phyloP scores from a whole-genome alignment of 257 asterid genomes.

The Petunia secreta region DNA sequence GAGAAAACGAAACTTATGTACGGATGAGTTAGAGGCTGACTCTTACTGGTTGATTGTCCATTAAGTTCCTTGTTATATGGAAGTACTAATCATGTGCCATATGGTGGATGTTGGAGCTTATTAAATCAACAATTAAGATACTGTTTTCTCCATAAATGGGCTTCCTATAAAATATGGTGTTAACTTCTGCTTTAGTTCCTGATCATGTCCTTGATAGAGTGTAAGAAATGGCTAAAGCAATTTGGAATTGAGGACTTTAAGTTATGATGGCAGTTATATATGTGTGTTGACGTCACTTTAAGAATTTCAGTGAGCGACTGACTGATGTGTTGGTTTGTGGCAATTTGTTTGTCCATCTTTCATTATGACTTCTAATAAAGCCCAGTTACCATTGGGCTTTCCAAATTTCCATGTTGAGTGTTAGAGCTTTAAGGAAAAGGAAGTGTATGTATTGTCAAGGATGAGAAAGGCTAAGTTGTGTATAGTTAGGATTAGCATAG shows the following conservation, averaged over 20 bases:
- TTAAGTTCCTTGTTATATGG: neutral
- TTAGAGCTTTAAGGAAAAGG: neutral
- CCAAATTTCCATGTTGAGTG: neutral
- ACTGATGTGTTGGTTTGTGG: neutral
- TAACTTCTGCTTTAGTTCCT: conserved; percentile 1
- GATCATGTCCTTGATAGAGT: neutral
- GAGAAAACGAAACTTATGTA: neutral
- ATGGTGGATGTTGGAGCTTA: conserved; percentile 14
- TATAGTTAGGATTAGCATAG: too few relatives aligned
- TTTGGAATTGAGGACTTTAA: conserved; percentile 13
- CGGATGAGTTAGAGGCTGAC: neutral
- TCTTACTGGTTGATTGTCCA: conserved; percentile 1
- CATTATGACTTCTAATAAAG: neutral
- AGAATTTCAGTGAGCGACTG: conserved; percentile 2
- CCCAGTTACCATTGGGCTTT: conserved; percentile 18
- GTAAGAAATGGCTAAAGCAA: neutral
- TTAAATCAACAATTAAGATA: conserved; percentile 2
- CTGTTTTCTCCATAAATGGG: neutral
- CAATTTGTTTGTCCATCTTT: neutral
- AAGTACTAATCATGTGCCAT: neutral
- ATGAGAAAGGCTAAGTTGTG: too few relatives aligned
- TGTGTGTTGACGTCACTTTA: neutral
- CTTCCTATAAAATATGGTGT: neutral
- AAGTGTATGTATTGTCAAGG: neutral
- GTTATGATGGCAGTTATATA: neutral